phyloP scores from a whole-genome alignment of 2,329 filamentous ascomycete species.

The Arthrocladium fulminans region DNA sequence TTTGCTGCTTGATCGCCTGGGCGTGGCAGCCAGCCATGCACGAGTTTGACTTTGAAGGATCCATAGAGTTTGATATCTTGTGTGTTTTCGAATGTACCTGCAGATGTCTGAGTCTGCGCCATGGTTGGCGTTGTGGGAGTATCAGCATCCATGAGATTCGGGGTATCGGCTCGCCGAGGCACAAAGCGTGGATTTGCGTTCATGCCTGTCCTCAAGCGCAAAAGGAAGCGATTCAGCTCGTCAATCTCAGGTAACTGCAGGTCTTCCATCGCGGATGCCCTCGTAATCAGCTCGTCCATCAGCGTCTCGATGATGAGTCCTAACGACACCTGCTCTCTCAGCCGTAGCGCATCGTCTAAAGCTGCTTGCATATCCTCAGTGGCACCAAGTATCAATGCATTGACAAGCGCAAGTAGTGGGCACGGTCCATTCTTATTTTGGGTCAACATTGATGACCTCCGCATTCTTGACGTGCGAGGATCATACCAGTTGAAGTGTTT shows the following conservation, averaged over 20 bases:
- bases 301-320: slow-evolving; percentile 78
- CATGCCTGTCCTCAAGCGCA: slow-evolving; percentile 89
- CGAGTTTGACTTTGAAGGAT: slow-evolving; percentile 76
- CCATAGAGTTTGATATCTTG: slow-evolving; percentile 84
- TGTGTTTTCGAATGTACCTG: slow-evolving; percentile 80
- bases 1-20: slow-evolving; percentile 57
- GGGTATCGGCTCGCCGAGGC: slow-evolving; percentile 44
- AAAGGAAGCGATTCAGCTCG: slow-evolving; percentile 78
- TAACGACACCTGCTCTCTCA: slow-evolving; percentile 79
- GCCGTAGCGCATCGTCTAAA: slow-evolving; percentile 66
- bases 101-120: slow-evolving; percentile 22
- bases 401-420: slow-evolving; percentile 84
- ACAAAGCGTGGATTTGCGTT: slow-evolving; percentile 92
- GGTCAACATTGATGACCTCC: slow-evolving; percentile 76
- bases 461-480: slow-evolving; percentile 50
- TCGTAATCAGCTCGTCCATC: slow-evolving; percentile 84
- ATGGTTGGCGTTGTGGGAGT: slow-evolving; percentile 12
- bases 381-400: slow-evolving; percentile 78
- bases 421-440: slow-evolving; percentile 95
- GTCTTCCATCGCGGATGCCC: slow-evolving; percentile 48
- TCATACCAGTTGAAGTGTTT: slow-evolving; percentile 86
- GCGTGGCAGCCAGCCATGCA: slow-evolving; percentile 82
- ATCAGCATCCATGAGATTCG: slow-evolving; percentile 28
- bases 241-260: slow-evolving; percentile 70
- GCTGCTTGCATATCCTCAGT: slow-evolving; percentile 58